Conservation (phyloP, 2,329 filamentous ascomycete species). For the Microsporum audouinii region DNA sequence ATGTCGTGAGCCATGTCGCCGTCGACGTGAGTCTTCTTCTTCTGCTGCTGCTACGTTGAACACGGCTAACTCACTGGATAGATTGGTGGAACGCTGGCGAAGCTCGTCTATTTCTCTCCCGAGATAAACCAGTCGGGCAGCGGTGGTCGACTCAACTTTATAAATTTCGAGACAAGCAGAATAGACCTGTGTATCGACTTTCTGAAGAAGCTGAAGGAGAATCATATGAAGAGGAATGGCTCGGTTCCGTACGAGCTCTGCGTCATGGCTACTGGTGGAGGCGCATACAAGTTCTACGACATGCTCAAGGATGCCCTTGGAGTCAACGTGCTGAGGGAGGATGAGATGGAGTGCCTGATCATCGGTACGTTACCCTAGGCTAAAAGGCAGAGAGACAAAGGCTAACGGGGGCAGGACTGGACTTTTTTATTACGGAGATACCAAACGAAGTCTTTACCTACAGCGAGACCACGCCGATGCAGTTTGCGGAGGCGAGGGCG, state of each 20-base stretch:
- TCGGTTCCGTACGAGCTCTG: slow-evolving; percentile 59
- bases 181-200: slow-evolving; percentile 92
- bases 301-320: slow-evolving; percentile 71
- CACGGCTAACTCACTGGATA: slow-evolving; percentile 27
- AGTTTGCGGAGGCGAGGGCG: slow-evolving; percentile 64
- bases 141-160: slow-evolving; percentile 84
- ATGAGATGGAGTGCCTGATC: slow-evolving; percentile 98
- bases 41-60: background rate
- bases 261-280: slow-evolving; percentile 91
- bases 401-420: slow-evolving; percentile 52
- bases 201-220: slow-evolving; percentile 71
- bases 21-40: slow-evolving; percentile 60
- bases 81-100: slow-evolving; percentile 92
- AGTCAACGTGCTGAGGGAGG: slow-evolving; percentile 80
- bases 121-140: slow-evolving; percentile 68
- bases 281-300: slow-evolving; percentile 95
- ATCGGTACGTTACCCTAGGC: slow-evolving; percentile 50
- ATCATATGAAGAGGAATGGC: slow-evolving; percentile 66
- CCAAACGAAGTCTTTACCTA: slow-evolving; percentile 96
- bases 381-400: background rate
- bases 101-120: slow-evolving; percentile 93
- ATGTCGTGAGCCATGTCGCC: slow-evolving; percentile 90
- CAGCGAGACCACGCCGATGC: slow-evolving; percentile 79
- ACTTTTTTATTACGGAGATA: slow-evolving; percentile 98
- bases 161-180: slow-evolving; percentile 89